phyloP scores from a whole-genome alignment of 1,284 basidiomycete genomes.

The Trametes pubescens region DNA sequence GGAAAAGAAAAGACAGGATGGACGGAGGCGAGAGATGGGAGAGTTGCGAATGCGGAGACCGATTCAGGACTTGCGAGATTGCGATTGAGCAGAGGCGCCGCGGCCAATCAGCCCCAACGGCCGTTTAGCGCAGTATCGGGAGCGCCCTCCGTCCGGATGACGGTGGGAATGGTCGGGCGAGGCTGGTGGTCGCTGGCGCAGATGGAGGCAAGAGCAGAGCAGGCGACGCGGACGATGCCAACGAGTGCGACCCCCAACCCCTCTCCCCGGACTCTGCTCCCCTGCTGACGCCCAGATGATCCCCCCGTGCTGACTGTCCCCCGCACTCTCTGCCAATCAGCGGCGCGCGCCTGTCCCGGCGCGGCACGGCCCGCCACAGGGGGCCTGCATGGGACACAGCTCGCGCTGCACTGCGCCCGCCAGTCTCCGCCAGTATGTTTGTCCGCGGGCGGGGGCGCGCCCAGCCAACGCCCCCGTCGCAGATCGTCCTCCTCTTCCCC shows the following conservation, averaged over 20 bases:
- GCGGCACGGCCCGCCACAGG: constrained; percentile 10
- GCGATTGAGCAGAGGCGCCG: constrained; percentile 25
- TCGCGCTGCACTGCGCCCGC: constrained; percentile 7
- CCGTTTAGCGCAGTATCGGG: constrained; percentile 12
- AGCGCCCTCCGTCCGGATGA: constrained; percentile 1
- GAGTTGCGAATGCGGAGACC: constrained; percentile 29
- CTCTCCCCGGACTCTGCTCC: constrained; percentile 19
- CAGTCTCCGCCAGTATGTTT: background rate
- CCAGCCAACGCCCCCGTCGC: background rate
- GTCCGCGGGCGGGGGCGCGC: background rate
- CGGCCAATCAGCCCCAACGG: constrained; percentile 31
- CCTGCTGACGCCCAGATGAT: constrained; percentile 16
- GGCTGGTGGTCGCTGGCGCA: background rate
- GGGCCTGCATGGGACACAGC: constrained; percentile 7
- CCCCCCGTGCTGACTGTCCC: constrained; percentile 25
- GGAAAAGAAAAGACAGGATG: constrained; percentile 16
- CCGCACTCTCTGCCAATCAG: constrained; percentile 15
- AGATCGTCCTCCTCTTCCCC: background rate
- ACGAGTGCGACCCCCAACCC: background rate
- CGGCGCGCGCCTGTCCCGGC: constrained; percentile 10
- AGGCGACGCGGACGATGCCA: constrained; percentile 9
- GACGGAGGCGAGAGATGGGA: constrained; percentile 26
- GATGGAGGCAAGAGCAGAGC: constrained; percentile 10
- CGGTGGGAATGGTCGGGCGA: constrained; percentile 8
- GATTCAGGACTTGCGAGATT: constrained; percentile 27